A percentile compares a stretch with the other conserved stretches of the same genome.
Evolutionary conservation across 2,329 filamentous ascomycete species (phyloP).

Genomic region (Phialophora macrospora): DNA sequence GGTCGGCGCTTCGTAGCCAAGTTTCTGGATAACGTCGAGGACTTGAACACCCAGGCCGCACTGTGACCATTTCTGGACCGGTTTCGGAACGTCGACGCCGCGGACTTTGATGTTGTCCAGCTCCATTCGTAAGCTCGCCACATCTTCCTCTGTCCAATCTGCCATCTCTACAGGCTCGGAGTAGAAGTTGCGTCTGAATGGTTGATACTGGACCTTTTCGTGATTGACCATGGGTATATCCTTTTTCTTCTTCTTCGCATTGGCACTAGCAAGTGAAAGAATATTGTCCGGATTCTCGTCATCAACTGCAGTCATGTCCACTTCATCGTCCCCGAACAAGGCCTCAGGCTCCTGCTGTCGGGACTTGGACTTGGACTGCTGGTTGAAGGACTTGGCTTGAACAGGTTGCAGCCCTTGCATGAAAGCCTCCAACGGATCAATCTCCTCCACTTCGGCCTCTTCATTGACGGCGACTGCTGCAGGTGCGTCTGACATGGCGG

Average conservation of each 20-base stretch:
- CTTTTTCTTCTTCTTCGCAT: slow-evolving; percentile 75
- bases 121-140: slow-evolving; percentile 79
- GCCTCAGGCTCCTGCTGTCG: slow-evolving; percentile 74
- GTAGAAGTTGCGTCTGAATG: slow-evolving; percentile 94
- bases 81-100: slow-evolving; percentile 85
- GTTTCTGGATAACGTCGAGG: slow-evolving; percentile 77
- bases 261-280: slow-evolving; percentile 58
- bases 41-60: slow-evolving; percentile 88
- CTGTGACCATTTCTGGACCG: slow-evolving; percentile 95
- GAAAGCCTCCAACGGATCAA: slow-evolving; percentile 95
- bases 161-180: slow-evolving; percentile 83
- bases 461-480: slow-evolving; percentile 53
- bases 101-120: slow-evolving; percentile 94
- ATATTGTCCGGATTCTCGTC: slow-evolving; percentile 68
- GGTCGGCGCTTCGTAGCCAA: slow-evolving; percentile 87
- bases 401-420: slow-evolving; percentile 73
- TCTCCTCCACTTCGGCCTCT: slow-evolving; percentile 67
- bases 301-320: slow-evolving; percentile 64
- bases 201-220: slow-evolving; percentile 79
- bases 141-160: slow-evolving; percentile 81
- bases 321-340: slow-evolving; percentile 82
- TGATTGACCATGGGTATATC: slow-evolving; percentile 90
- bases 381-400: slow-evolving; percentile 41
- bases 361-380: slow-evolving; percentile 51
- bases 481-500: slow-evolving; percentile 45